These are phyloP conservation scores for Sodiomyces alkalinus DNA, from an alignment of 2,329 filamentous ascomycete species.

Conservation along the genomic window DNA sequence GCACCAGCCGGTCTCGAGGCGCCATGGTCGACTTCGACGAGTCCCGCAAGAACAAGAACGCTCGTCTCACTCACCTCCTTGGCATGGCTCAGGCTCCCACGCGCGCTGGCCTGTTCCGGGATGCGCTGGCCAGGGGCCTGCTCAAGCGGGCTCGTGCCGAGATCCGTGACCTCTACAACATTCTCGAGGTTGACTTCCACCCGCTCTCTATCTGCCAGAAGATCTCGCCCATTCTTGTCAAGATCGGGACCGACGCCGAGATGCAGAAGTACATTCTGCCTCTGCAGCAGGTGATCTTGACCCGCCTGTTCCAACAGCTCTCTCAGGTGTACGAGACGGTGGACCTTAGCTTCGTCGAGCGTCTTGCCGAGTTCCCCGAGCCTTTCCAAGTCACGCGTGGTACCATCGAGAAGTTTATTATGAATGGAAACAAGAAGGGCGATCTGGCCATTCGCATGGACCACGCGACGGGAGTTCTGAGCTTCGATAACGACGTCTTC, in stretches of 20 bases:
- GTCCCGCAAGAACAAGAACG: constrained; percentile 97
- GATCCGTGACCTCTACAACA: constrained; percentile 95
- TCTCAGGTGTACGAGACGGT: constrained; percentile 99
- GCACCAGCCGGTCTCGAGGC: constrained; percentile 88
- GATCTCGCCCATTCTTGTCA: constrained; percentile 86
- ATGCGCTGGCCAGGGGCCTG: constrained; percentile 87
- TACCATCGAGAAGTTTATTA: constrained; percentile 99
- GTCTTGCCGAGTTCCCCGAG: constrained; percentile 88
- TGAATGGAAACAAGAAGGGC: constrained; percentile 99
- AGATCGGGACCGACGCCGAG: constrained; percentile 86
- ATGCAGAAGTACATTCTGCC: constrained; percentile 96
- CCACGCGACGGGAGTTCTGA: constrained; percentile 86
- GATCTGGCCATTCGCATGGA: constrained; percentile 93
- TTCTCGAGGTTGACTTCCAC: constrained; percentile 97
- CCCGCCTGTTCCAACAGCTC: constrained; percentile 94
- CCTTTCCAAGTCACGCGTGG: constrained; percentile 83
- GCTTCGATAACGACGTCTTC: constrained; percentile 97
- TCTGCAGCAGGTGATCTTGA: constrained; percentile 96
- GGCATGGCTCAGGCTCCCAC: constrained; percentile 86
- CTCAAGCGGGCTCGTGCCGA: constrained; percentile 85
- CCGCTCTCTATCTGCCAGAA: constrained; percentile 97
- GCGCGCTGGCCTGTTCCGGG: constrained; percentile 82
- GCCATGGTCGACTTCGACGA: constrained; percentile 95
- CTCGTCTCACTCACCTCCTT: constrained; percentile 84
- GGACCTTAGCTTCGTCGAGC: constrained; percentile 82